Conservation (phyloP, 306 rosid genomes). For the Argentina anserina region DNA sequence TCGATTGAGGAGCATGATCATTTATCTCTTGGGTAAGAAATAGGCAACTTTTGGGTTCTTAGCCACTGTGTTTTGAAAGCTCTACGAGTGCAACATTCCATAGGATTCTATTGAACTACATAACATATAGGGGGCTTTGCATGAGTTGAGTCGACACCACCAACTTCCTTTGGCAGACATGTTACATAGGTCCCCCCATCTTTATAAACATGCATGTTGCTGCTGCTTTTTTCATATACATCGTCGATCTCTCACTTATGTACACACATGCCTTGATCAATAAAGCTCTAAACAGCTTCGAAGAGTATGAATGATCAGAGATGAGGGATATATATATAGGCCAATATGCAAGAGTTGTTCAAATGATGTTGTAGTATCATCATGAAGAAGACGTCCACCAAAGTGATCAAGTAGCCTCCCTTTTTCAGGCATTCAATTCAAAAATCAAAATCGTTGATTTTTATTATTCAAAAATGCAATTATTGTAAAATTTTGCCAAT, state of each 20-base stretch:
- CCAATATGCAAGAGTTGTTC: background rate
- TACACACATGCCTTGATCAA: background rate
- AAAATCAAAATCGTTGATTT: background rate
- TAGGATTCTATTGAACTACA: slow-evolving; percentile 1
- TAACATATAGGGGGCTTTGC: slow-evolving; percentile 1
- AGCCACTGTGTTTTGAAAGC: background rate
- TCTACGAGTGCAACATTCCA: slow-evolving; percentile 15
- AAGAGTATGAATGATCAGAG: too few species aligned
- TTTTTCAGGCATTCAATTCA: background rate
- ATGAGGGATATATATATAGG: too few species aligned
- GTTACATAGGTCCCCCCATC: slow-evolving; percentile 8
- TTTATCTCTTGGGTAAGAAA: background rate
- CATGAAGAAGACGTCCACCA: background rate
- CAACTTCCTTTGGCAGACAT: slow-evolving; percentile 7
- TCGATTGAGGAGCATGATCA: background rate
- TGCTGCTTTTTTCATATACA: slow-evolving; percentile 16
- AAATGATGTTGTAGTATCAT: background rate
- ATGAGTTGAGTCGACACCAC: slow-evolving; percentile 15
- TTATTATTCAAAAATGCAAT: background rate
- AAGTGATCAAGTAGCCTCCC: background rate
- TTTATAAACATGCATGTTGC: slow-evolving; percentile 12
- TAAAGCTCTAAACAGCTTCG: slow-evolving; percentile 20
- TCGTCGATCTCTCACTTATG: background rate
- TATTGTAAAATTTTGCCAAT: background rate
- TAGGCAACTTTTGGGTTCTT: background rate